Conservation (phyloP, 129 eudicot species). For the Escallonia herrerae region DNA sequence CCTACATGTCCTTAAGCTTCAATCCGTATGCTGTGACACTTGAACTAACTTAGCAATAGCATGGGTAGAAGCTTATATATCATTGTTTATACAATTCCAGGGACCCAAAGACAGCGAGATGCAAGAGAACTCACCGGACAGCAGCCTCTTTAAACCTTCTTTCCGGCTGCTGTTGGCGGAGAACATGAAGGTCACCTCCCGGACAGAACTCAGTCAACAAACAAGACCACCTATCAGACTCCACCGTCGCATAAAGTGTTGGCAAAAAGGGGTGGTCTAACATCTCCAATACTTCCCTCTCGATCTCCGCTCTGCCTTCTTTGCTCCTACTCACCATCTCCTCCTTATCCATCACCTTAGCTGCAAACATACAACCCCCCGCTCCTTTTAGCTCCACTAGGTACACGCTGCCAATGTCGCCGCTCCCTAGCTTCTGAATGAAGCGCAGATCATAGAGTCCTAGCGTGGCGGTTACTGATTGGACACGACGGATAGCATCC, state of each 20-base stretch:
- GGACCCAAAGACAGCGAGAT: background rate
- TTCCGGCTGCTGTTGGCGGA: slow-evolving; percentile 64
- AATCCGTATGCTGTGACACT: too few species aligned
- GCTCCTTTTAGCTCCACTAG: slow-evolving; percentile 62
- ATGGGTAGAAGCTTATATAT: too few species aligned
- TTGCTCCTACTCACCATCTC: slow-evolving; percentile 55
- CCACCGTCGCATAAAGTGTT: slow-evolving; percentile 47
- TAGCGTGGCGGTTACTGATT: slow-evolving; percentile 14
- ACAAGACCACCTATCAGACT: slow-evolving; percentile 58
- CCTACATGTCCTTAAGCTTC: too few species aligned
- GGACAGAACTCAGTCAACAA: slow-evolving; percentile 79
- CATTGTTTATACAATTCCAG: too few species aligned
- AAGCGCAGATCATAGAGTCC: slow-evolving; percentile 37
- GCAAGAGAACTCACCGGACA: slow-evolving; percentile 41
- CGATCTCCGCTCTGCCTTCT: slow-evolving; percentile 57
- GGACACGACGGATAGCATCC: slow-evolving; percentile 28
- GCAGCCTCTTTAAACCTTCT: slow-evolving; percentile 57
- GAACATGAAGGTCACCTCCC: slow-evolving; percentile 73
- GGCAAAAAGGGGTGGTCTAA: slow-evolving; percentile 81
- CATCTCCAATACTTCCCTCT: slow-evolving; percentile 60
- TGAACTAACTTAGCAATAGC: too few species aligned
- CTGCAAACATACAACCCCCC: slow-evolving; percentile 56
- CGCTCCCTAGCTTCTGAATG: slow-evolving; percentile 55
- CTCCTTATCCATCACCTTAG: slow-evolving; percentile 82
- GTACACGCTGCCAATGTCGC: slow-evolving; percentile 75